Base-by-base conservation (phyloP, 495 filamentous ascomycete genomes). In the Emericellopsis terricola region DNA sequence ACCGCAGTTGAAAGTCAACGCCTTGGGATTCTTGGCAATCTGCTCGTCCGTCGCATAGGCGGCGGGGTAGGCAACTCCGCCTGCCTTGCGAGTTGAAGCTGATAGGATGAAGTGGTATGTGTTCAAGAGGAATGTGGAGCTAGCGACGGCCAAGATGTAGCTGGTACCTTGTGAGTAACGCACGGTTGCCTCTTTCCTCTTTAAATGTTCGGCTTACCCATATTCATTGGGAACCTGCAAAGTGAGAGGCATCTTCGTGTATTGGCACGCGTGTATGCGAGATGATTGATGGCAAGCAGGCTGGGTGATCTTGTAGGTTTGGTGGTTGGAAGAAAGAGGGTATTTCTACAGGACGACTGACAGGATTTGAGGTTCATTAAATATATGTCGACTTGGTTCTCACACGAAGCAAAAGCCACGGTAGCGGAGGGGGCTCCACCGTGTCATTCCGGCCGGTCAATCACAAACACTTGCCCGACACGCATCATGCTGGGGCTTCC, bases 1-100 rank as follows among this genome's bases (percentile, higher is more conserved):
- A 56, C 52, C 59, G 45, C 68, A 65, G 60, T 72, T 63, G 47
- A 65, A 64, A 26, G 41, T 36, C 38, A 44, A 62, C 15, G 62
- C 59, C 29, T 53, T 51, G 38, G 49, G 44, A 39, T 65, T 72
- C 44, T 75, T 73, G 21, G 67, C 67, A 47, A 71, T 62, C 21
- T 60, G 52, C 43, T 68, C 71, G 19, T 64, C 33, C 21, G 55
- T 67, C 19, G 71, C 78, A 46, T 81, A 85, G 46, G 59, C 37
- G 49, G 64, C 72, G 7, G 79, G 79, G 43, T 71, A 82, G 11
- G 55, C 53, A 33, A 82, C 49, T 27, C 68, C 62, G 45, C 71
- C 64, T 2, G 41, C 40, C 40, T 59, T 68, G 46, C 79, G 76
- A 38, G 57, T 37, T 4, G 21, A 31, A 28, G 36, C 44, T 20